phyloP scores from a whole-genome alignment of 768 basidiomycete species.

The Suillus spraguei region DNA sequence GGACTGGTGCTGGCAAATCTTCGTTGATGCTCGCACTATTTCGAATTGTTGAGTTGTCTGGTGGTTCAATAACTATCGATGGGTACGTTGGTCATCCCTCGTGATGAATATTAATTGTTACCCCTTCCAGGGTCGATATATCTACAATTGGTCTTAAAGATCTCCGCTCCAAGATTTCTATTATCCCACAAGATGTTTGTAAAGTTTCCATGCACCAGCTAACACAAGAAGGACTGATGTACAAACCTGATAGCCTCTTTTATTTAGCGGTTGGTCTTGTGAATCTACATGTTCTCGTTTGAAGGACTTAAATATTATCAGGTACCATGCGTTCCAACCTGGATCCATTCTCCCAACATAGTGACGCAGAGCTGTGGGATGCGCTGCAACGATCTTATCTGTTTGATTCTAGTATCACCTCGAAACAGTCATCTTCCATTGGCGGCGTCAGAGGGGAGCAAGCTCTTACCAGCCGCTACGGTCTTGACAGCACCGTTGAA shows the following conservation, averaged over 20 bases:
- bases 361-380: constrained; percentile 82
- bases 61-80: constrained; percentile 65
- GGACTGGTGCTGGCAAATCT: constrained; percentile 62
- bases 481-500: constrained; percentile 52
- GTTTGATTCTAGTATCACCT: constrained; percentile 47
- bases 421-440: constrained; percentile 17
- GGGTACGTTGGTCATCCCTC: constrained; percentile 38
- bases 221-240: not conserved
- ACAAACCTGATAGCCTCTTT: constrained; percentile 44
- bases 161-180: constrained; percentile 58
- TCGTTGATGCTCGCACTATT: constrained; percentile 68
- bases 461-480: constrained; percentile 40
- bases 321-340: constrained; percentile 82
- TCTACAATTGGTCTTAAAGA: constrained; percentile 56
- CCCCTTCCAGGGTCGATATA: constrained; percentile 40
- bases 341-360: constrained; percentile 80
- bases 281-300: constrained; percentile 21
- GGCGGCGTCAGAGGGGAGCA: constrained; percentile 16
- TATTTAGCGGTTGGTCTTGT: constrained; percentile 52
- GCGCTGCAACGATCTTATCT: constrained; percentile 81
- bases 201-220: constrained; percentile 1
- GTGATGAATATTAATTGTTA: not conserved
- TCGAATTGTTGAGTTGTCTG: constrained; percentile 66
- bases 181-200: constrained; percentile 70
- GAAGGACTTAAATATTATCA: constrained; percentile 34